A percentile compares a stretch with the other conserved stretches of the same genome.
Evolutionary conservation across 768 basidiomycete genomes (phyloP).

Genomic region (Lenzites betulinus): DNA sequence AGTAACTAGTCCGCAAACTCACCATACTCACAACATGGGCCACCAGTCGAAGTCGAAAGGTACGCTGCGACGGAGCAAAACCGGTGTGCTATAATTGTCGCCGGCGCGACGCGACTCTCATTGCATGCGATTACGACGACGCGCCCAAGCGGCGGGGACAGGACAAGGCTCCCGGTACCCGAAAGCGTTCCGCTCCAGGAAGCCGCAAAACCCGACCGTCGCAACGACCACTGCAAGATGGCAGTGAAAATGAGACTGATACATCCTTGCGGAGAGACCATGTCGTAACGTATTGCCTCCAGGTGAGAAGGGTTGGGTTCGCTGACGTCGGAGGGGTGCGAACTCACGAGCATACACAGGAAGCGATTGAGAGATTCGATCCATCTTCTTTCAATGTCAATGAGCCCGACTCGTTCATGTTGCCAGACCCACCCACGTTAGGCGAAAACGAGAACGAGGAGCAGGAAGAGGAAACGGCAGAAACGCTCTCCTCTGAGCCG

Average conservation of each 20-base stretch:
- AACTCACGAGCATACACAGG: not conserved
- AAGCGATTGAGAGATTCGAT: not conserved
- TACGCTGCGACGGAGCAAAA: constrained; percentile 79
- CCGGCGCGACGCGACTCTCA: constrained; percentile 39
- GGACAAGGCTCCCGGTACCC: constrained; percentile 74
- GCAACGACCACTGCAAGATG: constrained; percentile 10
- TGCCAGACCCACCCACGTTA: not conserved
- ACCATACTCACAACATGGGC: constrained; percentile 19
- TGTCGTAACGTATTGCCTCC: no score
- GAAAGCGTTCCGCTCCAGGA: constrained; percentile 54
- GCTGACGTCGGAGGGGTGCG: no score
- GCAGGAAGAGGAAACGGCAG: not conserved
- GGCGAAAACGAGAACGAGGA: not conserved
- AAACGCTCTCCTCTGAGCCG: constrained; percentile 44
- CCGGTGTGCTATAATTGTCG: constrained; percentile 74
- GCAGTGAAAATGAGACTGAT: not conserved
- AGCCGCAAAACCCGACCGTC: constrained; percentile 38
- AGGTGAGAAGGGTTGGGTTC: no score
- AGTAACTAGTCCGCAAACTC: not conserved
- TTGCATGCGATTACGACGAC: constrained; percentile 64
- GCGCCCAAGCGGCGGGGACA: constrained; percentile 80
- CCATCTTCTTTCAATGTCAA: not conserved
- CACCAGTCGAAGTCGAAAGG: constrained; percentile 70
- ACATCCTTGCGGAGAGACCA: not conserved
- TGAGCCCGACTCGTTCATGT: not conserved